These are phyloP conservation scores for Entelexis sorbosivorans DNA, from an alignment of 1,139 yeast species.

Conservation along the genomic window DNA sequence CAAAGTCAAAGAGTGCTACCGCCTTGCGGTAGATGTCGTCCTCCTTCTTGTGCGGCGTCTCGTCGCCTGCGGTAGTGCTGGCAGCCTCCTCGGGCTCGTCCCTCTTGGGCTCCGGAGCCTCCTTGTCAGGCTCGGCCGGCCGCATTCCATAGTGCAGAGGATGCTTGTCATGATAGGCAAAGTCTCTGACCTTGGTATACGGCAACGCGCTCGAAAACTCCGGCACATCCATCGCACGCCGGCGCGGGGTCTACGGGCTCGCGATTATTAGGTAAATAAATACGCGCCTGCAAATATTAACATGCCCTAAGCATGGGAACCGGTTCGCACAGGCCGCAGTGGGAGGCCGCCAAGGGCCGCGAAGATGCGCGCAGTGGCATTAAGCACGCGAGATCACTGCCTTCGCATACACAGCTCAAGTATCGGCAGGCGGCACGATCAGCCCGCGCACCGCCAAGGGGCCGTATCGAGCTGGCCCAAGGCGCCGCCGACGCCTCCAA, in stretches of 20 bases:
- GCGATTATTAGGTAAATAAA: slow-evolving; percentile 9
- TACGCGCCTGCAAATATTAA: neutral
- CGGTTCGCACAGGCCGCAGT: slow-evolving; percentile 20
- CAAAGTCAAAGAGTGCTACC: slow-evolving; percentile 77
- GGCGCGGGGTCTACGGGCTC: slow-evolving; percentile 1
- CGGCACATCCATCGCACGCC: slow-evolving; percentile 21
- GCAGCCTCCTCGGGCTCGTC: neutral
- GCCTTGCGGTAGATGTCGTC: slow-evolving; percentile 52
- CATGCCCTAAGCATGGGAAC: slow-evolving; percentile 18
- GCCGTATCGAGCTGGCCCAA: neutral
- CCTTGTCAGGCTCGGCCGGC: slow-evolving; percentile 20
- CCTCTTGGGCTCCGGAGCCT: slow-evolving; percentile 12
- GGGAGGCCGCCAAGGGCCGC: slow-evolving; percentile 70
- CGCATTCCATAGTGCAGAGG: slow-evolving; percentile 54
- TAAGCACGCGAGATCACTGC: slow-evolving; percentile 54
- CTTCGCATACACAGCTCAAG: slow-evolving; percentile 63
- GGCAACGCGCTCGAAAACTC: slow-evolving; percentile 30
- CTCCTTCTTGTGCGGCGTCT: slow-evolving; percentile 21
- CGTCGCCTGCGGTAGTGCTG: neutral
- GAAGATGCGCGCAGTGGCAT: slow-evolving; percentile 38
- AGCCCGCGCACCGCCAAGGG: neutral
- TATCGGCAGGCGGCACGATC: slow-evolving; percentile 26
- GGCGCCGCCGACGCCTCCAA: neutral
- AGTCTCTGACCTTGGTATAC: slow-evolving; percentile 52
- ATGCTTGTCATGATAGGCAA: slow-evolving; percentile 57